Evolutionary conservation across 2,329 filamentous ascomycete genomes (phyloP).

Genomic region (Aschersonia sp.): DNA sequence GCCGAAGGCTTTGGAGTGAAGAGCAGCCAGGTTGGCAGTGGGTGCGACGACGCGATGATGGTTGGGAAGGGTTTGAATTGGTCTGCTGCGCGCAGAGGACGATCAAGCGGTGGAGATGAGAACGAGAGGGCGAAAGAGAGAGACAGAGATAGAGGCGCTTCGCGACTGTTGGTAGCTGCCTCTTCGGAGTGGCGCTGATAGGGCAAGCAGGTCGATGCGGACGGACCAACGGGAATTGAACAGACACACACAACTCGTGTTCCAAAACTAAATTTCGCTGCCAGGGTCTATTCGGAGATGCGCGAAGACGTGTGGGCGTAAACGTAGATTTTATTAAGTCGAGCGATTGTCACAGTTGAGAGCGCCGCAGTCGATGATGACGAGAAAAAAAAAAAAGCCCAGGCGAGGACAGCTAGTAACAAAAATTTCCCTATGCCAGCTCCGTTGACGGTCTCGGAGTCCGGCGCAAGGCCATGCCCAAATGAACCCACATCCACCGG

Average conservation of each 20-base stretch:
- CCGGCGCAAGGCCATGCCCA: constrained; percentile 7
- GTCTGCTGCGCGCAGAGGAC: not conserved
- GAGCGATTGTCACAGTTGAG: not conserved
- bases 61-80: not conserved
- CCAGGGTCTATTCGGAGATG: too few relatives aligned
- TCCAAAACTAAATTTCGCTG: too few relatives aligned
- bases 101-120: too few relatives aligned
- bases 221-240: too few relatives aligned
- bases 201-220: too few relatives aligned
- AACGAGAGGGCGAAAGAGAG: too few relatives aligned
- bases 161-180: too few relatives aligned
- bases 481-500: not conserved
- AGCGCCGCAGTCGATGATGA: constrained; percentile 6
- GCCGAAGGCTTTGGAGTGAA: constrained; percentile 46
- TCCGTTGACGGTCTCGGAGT: constrained; percentile 24
- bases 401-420: constrained; percentile 8
- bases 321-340: not conserved
- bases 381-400: constrained; percentile 2
- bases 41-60: not conserved
- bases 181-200: too few relatives aligned
- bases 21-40: constrained; percentile 42
- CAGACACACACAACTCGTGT: too few relatives aligned
- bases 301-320: too few relatives aligned
- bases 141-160: too few relatives aligned
- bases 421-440: constrained; percentile 13